Conservation (phyloP, 176 grass and related monocot genomes). For the Cenchrus americanus region DNA sequence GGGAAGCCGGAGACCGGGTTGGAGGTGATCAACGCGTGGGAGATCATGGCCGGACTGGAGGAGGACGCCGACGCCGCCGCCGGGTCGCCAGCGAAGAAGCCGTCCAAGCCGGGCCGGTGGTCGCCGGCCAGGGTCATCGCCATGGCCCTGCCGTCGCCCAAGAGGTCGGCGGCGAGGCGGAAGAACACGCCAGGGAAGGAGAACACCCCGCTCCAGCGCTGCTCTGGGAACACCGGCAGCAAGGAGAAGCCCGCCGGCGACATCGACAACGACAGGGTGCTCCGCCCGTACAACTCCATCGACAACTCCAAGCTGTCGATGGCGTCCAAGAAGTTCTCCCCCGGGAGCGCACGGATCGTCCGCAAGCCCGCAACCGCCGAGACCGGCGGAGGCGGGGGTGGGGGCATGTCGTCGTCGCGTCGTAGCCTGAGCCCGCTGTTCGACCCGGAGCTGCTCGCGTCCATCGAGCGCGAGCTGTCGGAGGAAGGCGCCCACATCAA, state of each 20-base stretch:
- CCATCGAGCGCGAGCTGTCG: conserved; percentile 78
- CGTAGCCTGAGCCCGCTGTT: conserved; percentile 89
- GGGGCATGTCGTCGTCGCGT: conserved; percentile 65
- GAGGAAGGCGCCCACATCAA: conserved; percentile 89
- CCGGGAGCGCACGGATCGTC: conserved; percentile 53
- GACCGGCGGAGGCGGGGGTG: neutral
- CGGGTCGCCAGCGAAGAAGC: conserved; percentile 73
- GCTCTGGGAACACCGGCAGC: conserved; percentile 28
- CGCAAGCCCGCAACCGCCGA: conserved; percentile 48
- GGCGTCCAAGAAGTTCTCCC: conserved; percentile 64
- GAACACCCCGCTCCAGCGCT: conserved; percentile 73
- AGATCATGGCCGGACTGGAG: conserved; percentile 91
- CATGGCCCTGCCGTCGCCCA: conserved; percentile 60
- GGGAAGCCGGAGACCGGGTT: conserved; percentile 49
- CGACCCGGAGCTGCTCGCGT: conserved; percentile 86
- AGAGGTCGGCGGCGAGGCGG: conserved; percentile 40
- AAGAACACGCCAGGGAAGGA: conserved; percentile 72
- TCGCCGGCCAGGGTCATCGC: conserved; percentile 64
- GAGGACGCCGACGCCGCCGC: conserved; percentile 37
- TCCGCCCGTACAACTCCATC: conserved; percentile 73
- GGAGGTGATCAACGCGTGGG: conserved; percentile 92
- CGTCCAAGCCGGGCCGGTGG: conserved; percentile 54
- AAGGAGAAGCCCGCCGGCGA: conserved; percentile 43
- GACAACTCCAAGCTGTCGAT: conserved; percentile 74
- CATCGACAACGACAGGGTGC: conserved; percentile 49